A percentile compares a stretch with the other conserved stretches of the same genome.
Conservation (phyloP, 768 basidiomycete genomes). For the Rhodotorula babjevae region DNA sequence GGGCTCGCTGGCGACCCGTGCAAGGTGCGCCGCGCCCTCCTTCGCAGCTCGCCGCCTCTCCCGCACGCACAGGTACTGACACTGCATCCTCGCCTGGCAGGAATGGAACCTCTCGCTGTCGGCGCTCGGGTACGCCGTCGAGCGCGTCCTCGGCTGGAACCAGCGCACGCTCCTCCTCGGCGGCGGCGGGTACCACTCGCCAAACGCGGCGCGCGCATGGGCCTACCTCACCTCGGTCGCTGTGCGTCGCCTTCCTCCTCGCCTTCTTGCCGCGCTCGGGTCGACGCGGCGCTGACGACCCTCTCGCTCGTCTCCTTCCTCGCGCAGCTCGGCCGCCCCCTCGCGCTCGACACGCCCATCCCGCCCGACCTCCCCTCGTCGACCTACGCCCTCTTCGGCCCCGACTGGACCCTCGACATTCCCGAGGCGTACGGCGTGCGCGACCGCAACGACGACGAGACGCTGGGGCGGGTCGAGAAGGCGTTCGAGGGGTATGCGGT, state of each 20-base stretch:
- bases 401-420: constrained; percentile 7
- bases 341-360: constrained; percentile 13
- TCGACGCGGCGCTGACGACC: constrained; percentile 52
- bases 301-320: too few species aligned
- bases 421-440: constrained; percentile 9
- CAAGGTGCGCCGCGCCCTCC: constrained; percentile 48
- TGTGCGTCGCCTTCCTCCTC: constrained; percentile 50
- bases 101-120: constrained; percentile 55
- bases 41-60: constrained; percentile 55
- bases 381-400: neutral
- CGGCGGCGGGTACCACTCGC: constrained; percentile 72
- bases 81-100: constrained; percentile 10
- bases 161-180: constrained; percentile 42
- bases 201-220: constrained; percentile 85
- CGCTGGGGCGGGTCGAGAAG: constrained; percentile 12
- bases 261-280: neutral
- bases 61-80: neutral
- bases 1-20: constrained; percentile 79
- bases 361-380: constrained; percentile 15
- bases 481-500: constrained; percentile 19
- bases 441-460: constrained; percentile 34
- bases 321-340: constrained; percentile 15
- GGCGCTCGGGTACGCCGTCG: constrained; percentile 10
- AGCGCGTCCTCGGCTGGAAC: constrained; percentile 40
- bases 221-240: constrained; percentile 70